Evolutionary conservation across 176 grass and related monocot genomes (phyloP), one percentile per base, ranked within the genome.

Genomic region (Pharus latifolius): DNA sequence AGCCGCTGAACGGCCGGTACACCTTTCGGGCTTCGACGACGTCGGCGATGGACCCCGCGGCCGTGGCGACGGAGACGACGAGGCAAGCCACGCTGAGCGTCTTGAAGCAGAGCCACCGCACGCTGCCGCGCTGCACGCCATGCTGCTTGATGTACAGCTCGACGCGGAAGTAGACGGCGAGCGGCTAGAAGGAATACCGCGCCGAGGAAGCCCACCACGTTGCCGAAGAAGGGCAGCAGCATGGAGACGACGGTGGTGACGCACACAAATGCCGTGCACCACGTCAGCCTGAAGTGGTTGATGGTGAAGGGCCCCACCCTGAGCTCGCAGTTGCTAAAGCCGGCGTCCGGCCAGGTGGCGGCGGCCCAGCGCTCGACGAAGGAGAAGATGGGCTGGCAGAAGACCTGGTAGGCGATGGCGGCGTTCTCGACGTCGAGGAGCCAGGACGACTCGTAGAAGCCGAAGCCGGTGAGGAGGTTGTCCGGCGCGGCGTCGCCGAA

Each of bases 351-450:
- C 76, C 75, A 85, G 3, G 33, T 53, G 25, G 38, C 24, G 6
- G 22, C n/a, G n/a, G n/a, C n/a, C n/a, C n/a, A n/a, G n/a, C n/a
- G n/a, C n/a, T n/a, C n/a, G n/a, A n/a, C n/a, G 38, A 81, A 86
- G 62, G 83, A 70, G 63, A 86, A 86, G 16, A 86, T 34, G 3
- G 83, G 83, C 70, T 86, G 83, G 46, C 71, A 81, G 64, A 25
- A 86, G 65, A 81, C 83, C 35, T 86, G 83, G 72, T 86, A 86
- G 76, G 81, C 83, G 50, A 86, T 86, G 52, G 83, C 83, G 20
- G 64, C 83, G 67, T 85, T 85, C 24, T 76, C 83, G 49, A 85
- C 80, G 83, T 85, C 45, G 77, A 85, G 83, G n/a, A 85, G 77
- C 83, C 83, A 86, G 67, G 42, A 86, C 7, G 83, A 77, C 70